A percentile compares a stretch with the other conserved stretches of the same genome.
Conservation (phyloP, 176 grass and related monocot species). For the Puccinellia tenuiflora region DNA sequence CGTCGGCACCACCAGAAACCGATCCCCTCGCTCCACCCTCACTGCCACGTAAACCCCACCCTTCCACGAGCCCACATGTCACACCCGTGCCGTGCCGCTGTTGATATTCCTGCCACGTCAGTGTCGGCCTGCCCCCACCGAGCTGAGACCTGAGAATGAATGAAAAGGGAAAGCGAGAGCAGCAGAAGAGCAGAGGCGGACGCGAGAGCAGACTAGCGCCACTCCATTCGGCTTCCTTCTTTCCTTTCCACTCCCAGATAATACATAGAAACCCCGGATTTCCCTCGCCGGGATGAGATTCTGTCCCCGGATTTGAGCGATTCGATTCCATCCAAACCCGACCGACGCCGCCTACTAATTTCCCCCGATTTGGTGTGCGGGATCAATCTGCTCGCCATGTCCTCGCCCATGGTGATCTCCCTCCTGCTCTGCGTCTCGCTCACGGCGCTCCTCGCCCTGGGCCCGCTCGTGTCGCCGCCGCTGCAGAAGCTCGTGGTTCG, state of each 20-base stretch:
- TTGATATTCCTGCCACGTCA: background rate
- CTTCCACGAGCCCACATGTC: rapidly evolving
- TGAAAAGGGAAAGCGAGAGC: background rate
- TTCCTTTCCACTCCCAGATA: background rate
- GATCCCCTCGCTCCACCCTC: background rate
- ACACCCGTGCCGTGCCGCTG: rapidly evolving
- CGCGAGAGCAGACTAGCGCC: constrained; percentile 8
- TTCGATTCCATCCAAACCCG: background rate
- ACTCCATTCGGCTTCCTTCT: background rate
- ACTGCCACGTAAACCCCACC: background rate
- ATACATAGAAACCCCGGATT: background rate
- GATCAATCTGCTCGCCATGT: background rate
- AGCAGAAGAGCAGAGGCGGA: background rate
- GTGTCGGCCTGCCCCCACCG: background rate
- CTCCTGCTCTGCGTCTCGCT: constrained; percentile 41
- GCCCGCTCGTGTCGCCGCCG: constrained; percentile 23
- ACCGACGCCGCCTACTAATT: background rate
- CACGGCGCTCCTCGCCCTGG: constrained; percentile 38
- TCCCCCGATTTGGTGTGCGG: background rate
- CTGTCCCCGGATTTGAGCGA: background rate
- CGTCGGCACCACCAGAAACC: background rate
- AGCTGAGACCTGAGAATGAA: background rate
- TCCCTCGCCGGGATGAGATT: background rate
- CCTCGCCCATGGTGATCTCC: constrained; percentile 38
- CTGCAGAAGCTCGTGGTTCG: background rate